Evolutionary conservation across 139 green algal species (phyloP), one percentile per base, ranked within the genome.

Genomic region (Chlorella sp.): DNA sequence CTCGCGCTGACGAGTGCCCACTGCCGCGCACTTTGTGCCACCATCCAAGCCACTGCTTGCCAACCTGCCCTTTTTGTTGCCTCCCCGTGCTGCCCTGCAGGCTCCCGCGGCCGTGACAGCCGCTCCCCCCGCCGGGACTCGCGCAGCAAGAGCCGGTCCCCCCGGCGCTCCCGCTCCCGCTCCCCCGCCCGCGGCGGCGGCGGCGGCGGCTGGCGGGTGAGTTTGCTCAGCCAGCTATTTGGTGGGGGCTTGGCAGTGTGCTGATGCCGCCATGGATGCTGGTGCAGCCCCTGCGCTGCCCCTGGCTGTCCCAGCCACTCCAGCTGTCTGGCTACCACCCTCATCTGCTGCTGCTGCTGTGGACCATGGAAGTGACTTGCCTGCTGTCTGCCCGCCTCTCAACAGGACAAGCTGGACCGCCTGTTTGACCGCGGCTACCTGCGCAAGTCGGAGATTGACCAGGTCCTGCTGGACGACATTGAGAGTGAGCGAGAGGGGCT

Each of bases 401-500:
- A 60, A 65, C 85, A 91, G 88, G 80, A 68, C 71, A 87, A 85
- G 65, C 75, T 93, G 68, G 87, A 93, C n/a, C 75, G 75, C 32
- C 69, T 93, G 39, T 86, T 88, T 62, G 90, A 92, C 63, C 79
- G 67, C 17, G 90, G 90, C 34, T 72, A 80, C 75, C 32, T 93
- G 26, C 47, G 82, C 16, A 81, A 64, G 25, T 41, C 68, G 21
- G 90, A 93, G 74, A 57, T 93, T 0, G 89, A 92, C 69, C 57
- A 86, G 21, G 34, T 60, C 26, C 74, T 89, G 38, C 83, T 93
- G 76, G 78, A 89, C 39, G 87, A 89, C 21, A 78, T 93, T 13
- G 88, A 87, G 56, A 87, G 88, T 91, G 65, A 38, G 74, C n/a
- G n/a, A n/a, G n/a, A n/a, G n/a, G n/a, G n/a, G n/a, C n/a, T n/a